Evolutionary conservation across 1,284 basidiomycete genomes (phyloP).

Genomic region (Wolfiporia cocos): DNA sequence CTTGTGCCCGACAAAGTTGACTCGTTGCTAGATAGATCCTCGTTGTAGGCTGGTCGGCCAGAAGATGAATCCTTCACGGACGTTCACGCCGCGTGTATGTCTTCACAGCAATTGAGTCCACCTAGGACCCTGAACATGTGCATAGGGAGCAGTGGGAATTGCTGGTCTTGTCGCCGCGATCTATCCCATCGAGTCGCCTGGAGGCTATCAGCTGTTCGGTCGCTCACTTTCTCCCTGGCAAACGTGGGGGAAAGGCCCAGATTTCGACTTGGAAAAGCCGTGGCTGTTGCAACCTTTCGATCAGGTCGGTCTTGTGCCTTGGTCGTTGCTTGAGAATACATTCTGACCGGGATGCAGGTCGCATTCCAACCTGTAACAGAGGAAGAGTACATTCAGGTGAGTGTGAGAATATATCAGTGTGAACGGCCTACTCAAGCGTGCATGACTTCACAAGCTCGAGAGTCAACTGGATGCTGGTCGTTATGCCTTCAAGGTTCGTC

Average conservation of each 20-base stretch:
- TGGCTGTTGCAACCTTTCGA: slow-evolving; percentile 65
- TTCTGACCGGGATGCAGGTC: slow-evolving; percentile 28
- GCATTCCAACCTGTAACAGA: slow-evolving; percentile 41
- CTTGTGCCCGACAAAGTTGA: background rate
- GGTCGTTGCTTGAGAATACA: background rate
- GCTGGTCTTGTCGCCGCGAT: slow-evolving; percentile 57
- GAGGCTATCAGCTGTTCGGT: slow-evolving; percentile 61
- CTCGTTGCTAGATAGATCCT: slow-evolving; percentile 45
- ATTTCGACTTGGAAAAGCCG: slow-evolving; percentile 43
- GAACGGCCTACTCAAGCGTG: too few relatives aligned
- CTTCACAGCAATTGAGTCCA: background rate
- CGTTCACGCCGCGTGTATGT: slow-evolving; percentile 50
- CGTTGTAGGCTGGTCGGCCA: slow-evolving; percentile 52
- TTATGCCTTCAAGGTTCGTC: slow-evolving; percentile 53
- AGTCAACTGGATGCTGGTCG: slow-evolving; percentile 55
- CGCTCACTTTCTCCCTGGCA: slow-evolving; percentile 56
- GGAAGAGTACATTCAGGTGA: slow-evolving; percentile 39
- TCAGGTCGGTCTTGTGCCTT: slow-evolving; percentile 33
- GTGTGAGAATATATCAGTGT: too few relatives aligned
- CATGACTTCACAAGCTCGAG: slow-evolving; percentile 43
- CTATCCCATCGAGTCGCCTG: slow-evolving; percentile 62
- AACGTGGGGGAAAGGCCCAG: slow-evolving; percentile 48
- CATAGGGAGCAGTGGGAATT: slow-evolving; percentile 57
- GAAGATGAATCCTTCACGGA: slow-evolving; percentile 63
- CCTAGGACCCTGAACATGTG: background rate